Conservation (phyloP, 1,284 basidiomycete genomes). For the Amylostereum chailletii region DNA sequence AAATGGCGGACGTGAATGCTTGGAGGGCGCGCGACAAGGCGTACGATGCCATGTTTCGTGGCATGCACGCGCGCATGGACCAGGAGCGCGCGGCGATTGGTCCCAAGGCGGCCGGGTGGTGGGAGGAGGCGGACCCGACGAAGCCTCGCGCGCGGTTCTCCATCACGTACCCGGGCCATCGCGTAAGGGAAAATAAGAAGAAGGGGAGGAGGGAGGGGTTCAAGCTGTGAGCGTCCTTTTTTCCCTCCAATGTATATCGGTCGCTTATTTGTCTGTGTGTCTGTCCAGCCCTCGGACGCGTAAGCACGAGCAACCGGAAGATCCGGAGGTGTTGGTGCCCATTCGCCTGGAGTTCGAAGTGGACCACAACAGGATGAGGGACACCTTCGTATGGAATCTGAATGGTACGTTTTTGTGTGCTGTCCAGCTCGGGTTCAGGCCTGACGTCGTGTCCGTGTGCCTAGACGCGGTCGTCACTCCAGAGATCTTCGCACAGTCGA, state of each 20-base stretch:
- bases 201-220: slow-evolving; percentile 61
- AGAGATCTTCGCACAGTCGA: slow-evolving; percentile 81
- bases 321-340: slow-evolving; percentile 79
- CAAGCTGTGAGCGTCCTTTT: slow-evolving; percentile 44
- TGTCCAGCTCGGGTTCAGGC: not conserved
- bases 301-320: slow-evolving; percentile 46
- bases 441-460: slow-evolving; percentile 3
- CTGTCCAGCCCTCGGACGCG: slow-evolving; percentile 1
- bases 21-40: slow-evolving; percentile 47
- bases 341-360: slow-evolving; percentile 94
- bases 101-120: slow-evolving; percentile 19
- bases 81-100: slow-evolving; percentile 28
- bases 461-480: slow-evolving; percentile 84
- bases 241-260: slow-evolving; percentile 9
- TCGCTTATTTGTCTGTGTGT: slow-evolving; percentile 9
- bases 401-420: slow-evolving; percentile 48
- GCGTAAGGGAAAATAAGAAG: slow-evolving; percentile 38
- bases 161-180: slow-evolving; percentile 57
- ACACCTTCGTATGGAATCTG: slow-evolving; percentile 97
- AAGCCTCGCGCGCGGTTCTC: slow-evolving; percentile 41
- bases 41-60: slow-evolving; percentile 35
- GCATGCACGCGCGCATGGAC: slow-evolving; percentile 36
- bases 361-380: slow-evolving; percentile 84
- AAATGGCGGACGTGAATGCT: slow-evolving; percentile 35
- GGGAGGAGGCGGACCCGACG: slow-evolving; percentile 15